Percentiles rank a stretch among this genome's conserved stretches.
Evolutionary conservation across 2,329 filamentous ascomycete species (phyloP).

Genomic region (Bipolaris oryzae): DNA sequence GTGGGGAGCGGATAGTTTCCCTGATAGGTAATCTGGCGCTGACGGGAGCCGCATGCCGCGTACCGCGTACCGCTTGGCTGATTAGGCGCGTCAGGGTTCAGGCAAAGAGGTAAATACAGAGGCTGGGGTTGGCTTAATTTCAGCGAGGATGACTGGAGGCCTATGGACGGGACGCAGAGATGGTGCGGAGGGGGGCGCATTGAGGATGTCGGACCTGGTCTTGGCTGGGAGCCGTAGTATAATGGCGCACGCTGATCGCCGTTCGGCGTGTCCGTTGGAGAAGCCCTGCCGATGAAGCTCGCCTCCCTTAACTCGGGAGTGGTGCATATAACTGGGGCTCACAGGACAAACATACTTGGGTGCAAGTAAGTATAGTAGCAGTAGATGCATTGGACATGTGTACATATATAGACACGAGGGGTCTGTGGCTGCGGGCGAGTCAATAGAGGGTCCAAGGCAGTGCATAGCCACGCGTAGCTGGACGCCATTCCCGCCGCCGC

Average conservation of each 20-base stretch:
- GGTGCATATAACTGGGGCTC: not conserved
- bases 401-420: not conserved
- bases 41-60: not conserved
- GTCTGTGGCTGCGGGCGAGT: not conserved
- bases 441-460: too few species aligned
- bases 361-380: too few species aligned
- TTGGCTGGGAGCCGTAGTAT: conserved; percentile 4
- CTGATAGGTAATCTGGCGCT: not conserved
- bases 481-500: not conserved
- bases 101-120: too few species aligned
- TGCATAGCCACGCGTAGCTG: not conserved
- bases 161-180: not conserved
- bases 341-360: not conserved
- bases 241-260: conserved; percentile 18
- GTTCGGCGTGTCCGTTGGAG: conserved; percentile 25
- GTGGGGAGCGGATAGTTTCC: conserved; percentile 1
- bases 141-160: not conserved
- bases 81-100: not conserved
- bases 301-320: conserved; percentile 2
- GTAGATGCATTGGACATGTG: not conserved
- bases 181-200: not conserved
- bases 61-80: not conserved
- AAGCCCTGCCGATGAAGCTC: conserved; percentile 19
- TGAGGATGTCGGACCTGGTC: conserved; percentile 22
- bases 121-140: not conserved